Percentiles rank a stretch among this genome's conserved stretches.
Evolutionary conservation across 1,139 yeast genomes (phyloP).

Genomic region (Debaryomycetaceae sp.): DNA sequence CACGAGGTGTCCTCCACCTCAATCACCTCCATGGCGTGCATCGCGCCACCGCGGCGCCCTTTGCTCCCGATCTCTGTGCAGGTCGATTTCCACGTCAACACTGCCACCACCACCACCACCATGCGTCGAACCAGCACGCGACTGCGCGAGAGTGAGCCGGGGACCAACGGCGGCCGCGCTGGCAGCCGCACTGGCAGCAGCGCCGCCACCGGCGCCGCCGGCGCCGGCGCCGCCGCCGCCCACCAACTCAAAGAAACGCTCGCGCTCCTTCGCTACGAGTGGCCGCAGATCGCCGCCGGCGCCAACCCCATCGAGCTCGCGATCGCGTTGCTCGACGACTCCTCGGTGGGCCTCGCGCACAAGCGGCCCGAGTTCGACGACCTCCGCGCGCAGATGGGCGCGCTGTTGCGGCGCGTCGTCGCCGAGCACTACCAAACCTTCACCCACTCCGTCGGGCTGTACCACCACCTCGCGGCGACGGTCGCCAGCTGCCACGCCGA

Average conservation of each 20-base stretch:
- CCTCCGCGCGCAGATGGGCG: slow-evolving; percentile 51
- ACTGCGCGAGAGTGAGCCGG: not conserved
- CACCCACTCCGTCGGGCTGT: slow-evolving; percentile 77
- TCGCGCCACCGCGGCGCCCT: not conserved
- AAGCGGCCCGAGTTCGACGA: slow-evolving; percentile 55
- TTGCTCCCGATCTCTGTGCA: not conserved
- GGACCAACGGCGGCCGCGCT: slow-evolving; percentile 10
- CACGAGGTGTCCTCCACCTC: slow-evolving; percentile 5
- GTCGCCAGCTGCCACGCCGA: slow-evolving; percentile 56
- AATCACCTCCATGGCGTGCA: slow-evolving; percentile 1
- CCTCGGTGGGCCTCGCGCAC: slow-evolving; percentile 85
- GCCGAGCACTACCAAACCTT: slow-evolving; percentile 82
- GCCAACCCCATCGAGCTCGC: slow-evolving; percentile 85
- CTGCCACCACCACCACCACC: not conserved
- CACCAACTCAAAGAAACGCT: slow-evolving; percentile 34
- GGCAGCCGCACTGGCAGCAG: too few relatives aligned
- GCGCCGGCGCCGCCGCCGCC: slow-evolving; percentile 13
- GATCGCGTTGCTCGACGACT: slow-evolving; percentile 71
- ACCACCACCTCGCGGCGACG: slow-evolving; percentile 55
- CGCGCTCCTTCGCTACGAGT: slow-evolving; percentile 38
- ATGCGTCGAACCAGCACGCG: not conserved
- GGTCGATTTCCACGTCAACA: not conserved
- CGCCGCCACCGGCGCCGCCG: slow-evolving; percentile 14
- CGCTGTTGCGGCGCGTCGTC: slow-evolving; percentile 64
- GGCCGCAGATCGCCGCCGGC: slow-evolving; percentile 39